Evolutionary conservation across 495 filamentous ascomycete genomes (phyloP).

Genomic region (Chaetomium cochliodes): DNA sequence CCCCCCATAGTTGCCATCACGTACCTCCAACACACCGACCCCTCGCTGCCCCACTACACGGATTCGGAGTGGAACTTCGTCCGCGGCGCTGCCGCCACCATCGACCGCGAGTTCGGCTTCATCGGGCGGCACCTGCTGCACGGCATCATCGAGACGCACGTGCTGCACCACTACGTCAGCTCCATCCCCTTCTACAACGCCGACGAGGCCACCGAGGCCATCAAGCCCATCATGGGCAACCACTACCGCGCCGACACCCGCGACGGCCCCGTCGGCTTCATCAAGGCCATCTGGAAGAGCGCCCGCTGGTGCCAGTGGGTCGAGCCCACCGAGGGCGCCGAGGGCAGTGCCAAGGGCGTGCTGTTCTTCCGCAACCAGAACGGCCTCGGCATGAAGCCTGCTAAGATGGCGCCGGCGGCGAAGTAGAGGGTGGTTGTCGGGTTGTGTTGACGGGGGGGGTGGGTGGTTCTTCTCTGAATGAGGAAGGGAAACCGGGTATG

Average conservation of each 20-base stretch:
- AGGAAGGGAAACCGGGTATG: background rate
- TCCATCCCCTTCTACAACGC: conserved; percentile 90
- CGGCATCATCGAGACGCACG: conserved; percentile 90
- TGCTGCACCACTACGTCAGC: conserved; percentile 83
- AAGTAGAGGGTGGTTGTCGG: background rate
- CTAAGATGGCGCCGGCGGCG: conserved; percentile 27
- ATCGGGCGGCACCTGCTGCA: conserved; percentile 83
- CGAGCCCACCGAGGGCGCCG: conserved; percentile 63
- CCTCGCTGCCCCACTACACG: conserved; percentile 78
- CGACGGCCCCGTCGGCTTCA: conserved; percentile 62
- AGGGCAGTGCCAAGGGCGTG: conserved; percentile 63
- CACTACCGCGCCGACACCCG: conserved; percentile 71
- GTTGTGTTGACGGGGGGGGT: background rate
- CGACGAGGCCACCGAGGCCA: conserved; percentile 81
- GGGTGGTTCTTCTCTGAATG: background rate
- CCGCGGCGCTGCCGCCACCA: conserved; percentile 80
- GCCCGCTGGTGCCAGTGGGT: conserved; percentile 77
- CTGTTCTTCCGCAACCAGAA: conserved; percentile 77
- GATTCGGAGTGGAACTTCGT: conserved; percentile 77
- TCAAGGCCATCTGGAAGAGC: conserved; percentile 62
- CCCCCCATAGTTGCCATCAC: conserved; percentile 67
- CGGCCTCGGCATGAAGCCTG: conserved; percentile 63
- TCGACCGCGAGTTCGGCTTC: conserved; percentile 88
- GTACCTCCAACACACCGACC: conserved; percentile 89
- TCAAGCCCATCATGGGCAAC: conserved; percentile 76